phyloP scores from a whole-genome alignment of 2,329 filamentous ascomycete species.

The Fusarium albosuccineum region DNA sequence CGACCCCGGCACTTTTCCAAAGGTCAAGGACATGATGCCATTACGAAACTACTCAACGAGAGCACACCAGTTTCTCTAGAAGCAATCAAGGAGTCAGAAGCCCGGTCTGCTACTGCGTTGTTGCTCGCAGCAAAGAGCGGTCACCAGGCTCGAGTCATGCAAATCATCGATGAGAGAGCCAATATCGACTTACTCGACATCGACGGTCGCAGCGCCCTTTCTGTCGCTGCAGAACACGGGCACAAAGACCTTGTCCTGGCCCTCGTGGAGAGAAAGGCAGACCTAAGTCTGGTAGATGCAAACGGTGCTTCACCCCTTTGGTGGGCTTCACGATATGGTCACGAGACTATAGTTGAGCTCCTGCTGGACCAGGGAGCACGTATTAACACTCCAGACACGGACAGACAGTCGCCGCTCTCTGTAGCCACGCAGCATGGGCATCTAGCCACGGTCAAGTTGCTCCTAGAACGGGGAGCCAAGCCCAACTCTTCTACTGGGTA shows the following conservation, averaged over 20 bases:
- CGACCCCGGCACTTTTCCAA: neutral
- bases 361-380: neutral
- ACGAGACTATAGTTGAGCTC: neutral
- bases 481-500: conserved; percentile 6
- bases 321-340: conserved; percentile 18
- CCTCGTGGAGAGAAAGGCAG: conserved; percentile 4
- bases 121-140: neutral
- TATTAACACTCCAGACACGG: neutral
- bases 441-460: neutral
- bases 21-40: neutral
- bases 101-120: neutral
- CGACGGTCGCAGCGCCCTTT: conserved; percentile 2
- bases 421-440: neutral
- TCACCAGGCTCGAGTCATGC: neutral
- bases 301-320: conserved; percentile 17
- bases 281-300: neutral
- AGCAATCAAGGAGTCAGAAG: neutral
- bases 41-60: neutral
- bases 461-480: conserved; percentile 1
- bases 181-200: conserved; percentile 8
- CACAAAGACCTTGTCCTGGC: neutral
- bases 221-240: conserved; percentile 10
- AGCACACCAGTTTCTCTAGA: neutral
- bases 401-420: neutral
- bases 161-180: neutral